Base-by-base conservation (phyloP, 495 filamentous ascomycete genomes). In the Echria macrotheca region DNA sequence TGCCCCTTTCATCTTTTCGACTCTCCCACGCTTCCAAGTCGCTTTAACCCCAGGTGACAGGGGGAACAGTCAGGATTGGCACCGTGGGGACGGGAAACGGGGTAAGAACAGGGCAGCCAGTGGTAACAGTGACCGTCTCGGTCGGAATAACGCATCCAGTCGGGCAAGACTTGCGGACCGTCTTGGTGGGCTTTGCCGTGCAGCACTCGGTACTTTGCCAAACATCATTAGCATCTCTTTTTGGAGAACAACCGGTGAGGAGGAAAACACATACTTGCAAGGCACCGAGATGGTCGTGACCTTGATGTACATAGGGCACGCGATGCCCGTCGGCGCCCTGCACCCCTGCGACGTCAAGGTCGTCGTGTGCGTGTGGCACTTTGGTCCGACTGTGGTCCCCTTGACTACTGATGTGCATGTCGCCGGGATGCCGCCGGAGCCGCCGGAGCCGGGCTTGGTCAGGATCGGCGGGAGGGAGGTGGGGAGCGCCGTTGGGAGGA, bases 121-220 rank as follows among this genome's bases (percentile, higher is more conserved):
- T 69, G 12, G 66, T 69, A 41, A 61, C 59, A 12, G 66, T 73
- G 39, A 53, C 40, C 33, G 68, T 71, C 29, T 61, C 33, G 1
- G 67, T 70, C 1, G 64, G 67, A 31, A 68, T 52, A 0, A 53
- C 54, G 53, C 69, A 72, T 6, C 44, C 22, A 1, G 47, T 52
- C 9, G 47, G 44, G 52, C 68, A 70, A 12, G 50, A 31, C 11
- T 41, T 57, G 14, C 59, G 61, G 17, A 59, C 55, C 25, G 58
- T 66, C 33, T 47, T 43, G 14, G 68, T 71, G 23, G 60, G 39
- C 2, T 68, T 73, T 7, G 43, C 55, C 14, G 68, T 64, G 58
- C 70, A 73, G 56, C 67, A 71, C 51, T 66, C 59, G 21, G 63
- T 68, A 22, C 65, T 63, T 23, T n/a, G n/a, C n/a, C n/a, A n/a